Conservation (phyloP, 257 asterid genomes). For the Leptodermis oblonga region DNA sequence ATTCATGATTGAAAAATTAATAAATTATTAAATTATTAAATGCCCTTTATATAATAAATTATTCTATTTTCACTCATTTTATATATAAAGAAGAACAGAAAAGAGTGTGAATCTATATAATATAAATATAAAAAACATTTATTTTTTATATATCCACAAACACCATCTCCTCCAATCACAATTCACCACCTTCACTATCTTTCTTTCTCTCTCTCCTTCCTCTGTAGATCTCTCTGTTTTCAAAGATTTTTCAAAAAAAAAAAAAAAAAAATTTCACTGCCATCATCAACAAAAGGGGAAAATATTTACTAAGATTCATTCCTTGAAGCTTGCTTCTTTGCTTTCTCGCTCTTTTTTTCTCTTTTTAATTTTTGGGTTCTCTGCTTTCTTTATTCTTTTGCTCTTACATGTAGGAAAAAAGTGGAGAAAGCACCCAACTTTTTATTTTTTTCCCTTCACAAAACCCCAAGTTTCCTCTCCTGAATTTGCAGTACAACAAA, state of each 20-base stretch:
- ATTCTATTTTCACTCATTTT: not conserved
- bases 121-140: no score
- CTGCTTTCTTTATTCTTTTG: slow-evolving; percentile 25
- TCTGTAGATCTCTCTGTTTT: slow-evolving; percentile 31
- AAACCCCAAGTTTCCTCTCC: slow-evolving; percentile 23
- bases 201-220: slow-evolving; percentile 23
- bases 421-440: slow-evolving; percentile 44
- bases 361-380: slow-evolving; percentile 26
- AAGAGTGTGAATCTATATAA: not conserved
- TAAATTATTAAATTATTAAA: not conserved
- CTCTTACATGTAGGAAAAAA: slow-evolving; percentile 33
- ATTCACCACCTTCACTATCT: slow-evolving; percentile 40
- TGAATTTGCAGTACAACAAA: slow-evolving; percentile 27
- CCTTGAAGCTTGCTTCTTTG: slow-evolving; percentile 34
- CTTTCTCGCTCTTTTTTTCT: slow-evolving; percentile 9
- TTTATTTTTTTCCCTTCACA: slow-evolving; percentile 34
- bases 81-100: not conserved
- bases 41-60: not conserved
- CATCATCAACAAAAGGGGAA: not conserved
- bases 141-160: slow-evolving; percentile 73
- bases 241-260: no score
- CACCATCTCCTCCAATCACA: slow-evolving; percentile 77
- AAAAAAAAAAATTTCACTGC: no score
- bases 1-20: slow-evolving; percentile 12
- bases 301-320: slow-evolving; percentile 37